Percentiles rank a stretch among this genome's conserved stretches.
phyloP scores from a whole-genome alignment of 1,284 basidiomycete species.

The Cutaneotrichosporon cavernicola region DNA sequence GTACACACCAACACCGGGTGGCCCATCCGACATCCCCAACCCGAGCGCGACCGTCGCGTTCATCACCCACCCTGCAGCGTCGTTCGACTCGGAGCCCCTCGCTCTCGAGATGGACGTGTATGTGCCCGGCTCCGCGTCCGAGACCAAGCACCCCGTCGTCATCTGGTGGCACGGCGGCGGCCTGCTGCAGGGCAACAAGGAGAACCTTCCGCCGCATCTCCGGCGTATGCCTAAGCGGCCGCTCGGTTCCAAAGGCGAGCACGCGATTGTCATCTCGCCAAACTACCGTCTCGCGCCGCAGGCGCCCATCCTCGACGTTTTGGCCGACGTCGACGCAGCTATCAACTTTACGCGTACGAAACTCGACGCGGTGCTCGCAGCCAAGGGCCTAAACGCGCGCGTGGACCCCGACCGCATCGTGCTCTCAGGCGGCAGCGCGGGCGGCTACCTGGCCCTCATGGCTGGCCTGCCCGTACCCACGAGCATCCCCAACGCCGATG shows the following conservation, averaged over 20 bases:
- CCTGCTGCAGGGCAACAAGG: slow-evolving; percentile 51
- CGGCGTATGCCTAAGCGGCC: slow-evolving; percentile 38
- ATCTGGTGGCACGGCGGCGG: slow-evolving; percentile 53
- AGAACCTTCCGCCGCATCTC: slow-evolving; percentile 51
- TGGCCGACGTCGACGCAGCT: slow-evolving; percentile 41
- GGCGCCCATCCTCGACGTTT: slow-evolving; percentile 48
- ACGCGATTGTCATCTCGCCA: slow-evolving; percentile 42
- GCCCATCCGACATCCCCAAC: slow-evolving; percentile 29
- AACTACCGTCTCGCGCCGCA: slow-evolving; percentile 49
- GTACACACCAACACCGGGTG: slow-evolving; percentile 19
- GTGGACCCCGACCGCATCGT: slow-evolving; percentile 42
- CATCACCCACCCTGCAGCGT: slow-evolving; percentile 42
- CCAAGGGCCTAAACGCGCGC: slow-evolving; percentile 30
- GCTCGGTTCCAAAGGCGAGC: slow-evolving; percentile 23
- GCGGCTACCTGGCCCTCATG: slow-evolving; percentile 49
- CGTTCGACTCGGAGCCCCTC: slow-evolving; percentile 48
- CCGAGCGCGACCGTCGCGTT: slow-evolving; percentile 41
- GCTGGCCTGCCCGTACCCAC: slow-evolving; percentile 39
- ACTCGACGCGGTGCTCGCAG: slow-evolving; percentile 37
- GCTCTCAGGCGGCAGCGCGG: slow-evolving; percentile 47
- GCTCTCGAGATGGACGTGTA: slow-evolving; percentile 47
- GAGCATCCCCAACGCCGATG: slow-evolving; percentile 32
- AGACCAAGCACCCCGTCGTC: slow-evolving; percentile 35
- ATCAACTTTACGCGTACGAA: slow-evolving; percentile 37
- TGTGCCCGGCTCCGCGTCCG: slow-evolving; percentile 27